These are phyloP conservation scores for Handroanthus guayacan DNA, from an alignment of 257 asterid genomes.

Conservation along the genomic window DNA sequence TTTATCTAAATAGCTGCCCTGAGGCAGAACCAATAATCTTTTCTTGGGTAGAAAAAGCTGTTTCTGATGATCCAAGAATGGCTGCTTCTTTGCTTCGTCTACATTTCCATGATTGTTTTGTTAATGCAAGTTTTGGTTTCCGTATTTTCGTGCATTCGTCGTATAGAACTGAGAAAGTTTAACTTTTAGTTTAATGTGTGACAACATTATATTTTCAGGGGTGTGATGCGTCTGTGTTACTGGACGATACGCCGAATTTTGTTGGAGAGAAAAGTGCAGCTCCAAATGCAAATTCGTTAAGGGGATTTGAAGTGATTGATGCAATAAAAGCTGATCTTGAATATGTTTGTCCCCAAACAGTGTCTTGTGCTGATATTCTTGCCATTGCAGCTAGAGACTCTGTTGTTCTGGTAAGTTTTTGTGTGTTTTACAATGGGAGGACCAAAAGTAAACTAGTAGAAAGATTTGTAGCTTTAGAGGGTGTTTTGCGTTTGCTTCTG, in stretches of 20 bases:
- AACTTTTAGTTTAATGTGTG: neutral
- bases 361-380: constrained; percentile 91
- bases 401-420: constrained; percentile 60
- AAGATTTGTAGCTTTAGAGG: too few relatives aligned
- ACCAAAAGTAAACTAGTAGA: too few relatives aligned
- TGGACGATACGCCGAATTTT: constrained; percentile 61
- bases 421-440: too few relatives aligned
- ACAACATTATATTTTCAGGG: constrained; percentile 52
- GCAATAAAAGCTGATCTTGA: constrained; percentile 79
- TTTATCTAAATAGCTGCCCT: constrained; percentile 69
- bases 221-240: constrained; percentile 86
- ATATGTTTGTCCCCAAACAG: constrained; percentile 63
- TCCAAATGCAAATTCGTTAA: constrained; percentile 75
- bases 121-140: constrained; percentile 62
- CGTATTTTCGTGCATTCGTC: neutral
- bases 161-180: neutral
- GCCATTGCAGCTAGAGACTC: constrained; percentile 87
- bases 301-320: constrained; percentile 89
- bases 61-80: constrained; percentile 79
- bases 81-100: constrained; percentile 94
- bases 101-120: constrained; percentile 92
- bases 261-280: constrained; percentile 80
- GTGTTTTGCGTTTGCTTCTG: too few relatives aligned
- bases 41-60: constrained; percentile 77
- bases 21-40: constrained; percentile 76